A percentile compares a stretch with the other conserved stretches of the same genome.
Evolutionary conservation across 345 rosid species (phyloP).

Genomic region (Gossypium longicalyx): DNA sequence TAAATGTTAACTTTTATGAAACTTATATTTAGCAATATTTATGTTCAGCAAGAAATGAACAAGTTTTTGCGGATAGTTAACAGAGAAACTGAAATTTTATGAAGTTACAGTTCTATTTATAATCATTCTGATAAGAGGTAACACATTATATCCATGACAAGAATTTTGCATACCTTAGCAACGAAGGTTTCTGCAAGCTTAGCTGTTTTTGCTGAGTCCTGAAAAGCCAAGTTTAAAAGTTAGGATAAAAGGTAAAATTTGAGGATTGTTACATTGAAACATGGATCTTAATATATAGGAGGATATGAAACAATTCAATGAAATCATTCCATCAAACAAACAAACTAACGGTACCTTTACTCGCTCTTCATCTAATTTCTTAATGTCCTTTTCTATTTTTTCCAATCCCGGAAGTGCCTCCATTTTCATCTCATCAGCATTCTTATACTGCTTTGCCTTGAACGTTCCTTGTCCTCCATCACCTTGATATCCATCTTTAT

Average conservation of each 20-base stretch:
- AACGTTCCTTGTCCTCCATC: background rate
- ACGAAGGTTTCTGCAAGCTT: background rate
- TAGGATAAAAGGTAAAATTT: background rate
- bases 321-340: background rate
- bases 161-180: background rate
- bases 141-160: background rate
- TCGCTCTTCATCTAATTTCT: no score
- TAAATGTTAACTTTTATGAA: background rate
- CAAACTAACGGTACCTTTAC: background rate
- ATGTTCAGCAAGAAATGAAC: background rate
- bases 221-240: background rate
- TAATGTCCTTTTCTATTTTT: no score
- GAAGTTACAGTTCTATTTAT: background rate
- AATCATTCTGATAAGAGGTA: background rate
- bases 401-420: background rate
- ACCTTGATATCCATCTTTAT: background rate
- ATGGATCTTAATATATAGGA: background rate
- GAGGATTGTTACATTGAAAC: background rate
- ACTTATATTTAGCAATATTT: background rate
- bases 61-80: background rate
- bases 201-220: background rate
- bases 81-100: background rate
- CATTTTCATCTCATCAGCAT: background rate
- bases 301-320: background rate
- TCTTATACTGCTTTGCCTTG: background rate